These are phyloP conservation scores for Hirschioporus abietinus DNA, from an alignment of 768 basidiomycete genomes.

Conservation along the genomic window DNA sequence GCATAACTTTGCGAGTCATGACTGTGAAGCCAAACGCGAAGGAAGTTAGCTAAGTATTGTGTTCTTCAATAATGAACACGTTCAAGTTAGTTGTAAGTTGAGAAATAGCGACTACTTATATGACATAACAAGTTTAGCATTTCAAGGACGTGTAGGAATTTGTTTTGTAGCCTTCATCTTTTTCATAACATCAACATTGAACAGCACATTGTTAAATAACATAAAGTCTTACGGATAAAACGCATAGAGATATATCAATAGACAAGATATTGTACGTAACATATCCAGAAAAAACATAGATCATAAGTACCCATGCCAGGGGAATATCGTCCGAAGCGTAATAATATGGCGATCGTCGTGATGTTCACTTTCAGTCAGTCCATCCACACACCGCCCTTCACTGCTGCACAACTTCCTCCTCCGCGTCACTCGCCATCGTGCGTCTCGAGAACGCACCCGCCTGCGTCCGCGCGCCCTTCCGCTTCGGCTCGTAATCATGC, in stretches of 20 bases:
- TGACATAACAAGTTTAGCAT: too few relatives aligned
- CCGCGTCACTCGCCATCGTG: conserved; percentile 81
- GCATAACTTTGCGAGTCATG: too few relatives aligned
- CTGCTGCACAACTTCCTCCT: conserved; percentile 54
- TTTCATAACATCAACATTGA: not conserved
- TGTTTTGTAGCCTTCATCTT: not conserved
- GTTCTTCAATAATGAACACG: too few relatives aligned
- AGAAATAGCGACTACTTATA: too few relatives aligned
- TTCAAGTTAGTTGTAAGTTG: too few relatives aligned
- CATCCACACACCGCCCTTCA: not conserved
- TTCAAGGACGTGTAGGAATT: too few relatives aligned
- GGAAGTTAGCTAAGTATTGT: too few relatives aligned
- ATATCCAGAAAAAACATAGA: not conserved
- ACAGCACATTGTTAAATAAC: not conserved
- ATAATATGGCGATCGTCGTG: not conserved
- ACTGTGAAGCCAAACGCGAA: not conserved
- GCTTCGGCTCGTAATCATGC: conserved; percentile 12
- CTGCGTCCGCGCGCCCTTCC: conserved; percentile 26
- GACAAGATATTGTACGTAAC: not conserved
- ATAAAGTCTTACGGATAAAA: not conserved
- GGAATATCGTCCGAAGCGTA: not conserved
- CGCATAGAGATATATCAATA: not conserved
- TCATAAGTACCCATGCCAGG: not conserved
- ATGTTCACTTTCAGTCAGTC: not conserved
- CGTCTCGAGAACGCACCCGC: conserved; percentile 47